Conservation (phyloP, 192 early-diverging fungal species). For the Coemansia umbellata region DNA sequence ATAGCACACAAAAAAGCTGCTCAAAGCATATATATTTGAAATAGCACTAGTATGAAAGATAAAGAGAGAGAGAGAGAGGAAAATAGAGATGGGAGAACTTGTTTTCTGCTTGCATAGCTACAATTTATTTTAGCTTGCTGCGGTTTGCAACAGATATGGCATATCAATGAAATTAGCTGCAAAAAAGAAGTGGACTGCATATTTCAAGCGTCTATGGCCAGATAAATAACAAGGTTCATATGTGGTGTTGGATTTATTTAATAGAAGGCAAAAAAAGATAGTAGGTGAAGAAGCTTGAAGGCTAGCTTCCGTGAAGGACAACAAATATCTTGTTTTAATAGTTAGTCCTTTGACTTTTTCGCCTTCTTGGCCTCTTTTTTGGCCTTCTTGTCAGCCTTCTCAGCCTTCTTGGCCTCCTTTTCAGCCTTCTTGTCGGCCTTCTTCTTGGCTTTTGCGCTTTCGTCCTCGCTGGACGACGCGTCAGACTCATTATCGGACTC, state of each 20-base stretch:
- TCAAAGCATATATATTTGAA: neutral
- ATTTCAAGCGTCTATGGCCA: neutral
- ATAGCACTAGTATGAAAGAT: too few relatives aligned
- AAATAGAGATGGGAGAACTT: neutral
- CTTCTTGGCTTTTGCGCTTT: conserved; percentile 12
- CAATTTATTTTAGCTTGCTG: too few relatives aligned
- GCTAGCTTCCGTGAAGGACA: neutral
- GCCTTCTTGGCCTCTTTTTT: conserved; percentile 30
- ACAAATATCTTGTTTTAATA: neutral
- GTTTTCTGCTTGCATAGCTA: neutral
- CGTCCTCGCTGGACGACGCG: conserved; percentile 22
- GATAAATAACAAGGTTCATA: too few relatives aligned
- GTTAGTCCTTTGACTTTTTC: conserved; percentile 35
- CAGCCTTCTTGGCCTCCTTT: conserved; percentile 30
- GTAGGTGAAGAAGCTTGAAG: neutral
- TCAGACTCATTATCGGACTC: conserved; percentile 36
- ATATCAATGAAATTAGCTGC: neutral
- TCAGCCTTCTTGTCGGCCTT: conserved; percentile 23
- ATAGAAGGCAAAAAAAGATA: neutral
- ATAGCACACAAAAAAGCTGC: too few relatives aligned
- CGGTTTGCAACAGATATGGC: too few relatives aligned
- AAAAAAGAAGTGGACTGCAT: neutral
- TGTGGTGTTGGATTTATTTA: neutral
- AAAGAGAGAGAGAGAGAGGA: too few relatives aligned
- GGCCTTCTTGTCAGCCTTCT: conserved; percentile 30